These are phyloP conservation scores for Rutstroemia sp. DNA, from an alignment of 2,329 filamentous ascomycete genomes.

Conservation along the genomic window DNA sequence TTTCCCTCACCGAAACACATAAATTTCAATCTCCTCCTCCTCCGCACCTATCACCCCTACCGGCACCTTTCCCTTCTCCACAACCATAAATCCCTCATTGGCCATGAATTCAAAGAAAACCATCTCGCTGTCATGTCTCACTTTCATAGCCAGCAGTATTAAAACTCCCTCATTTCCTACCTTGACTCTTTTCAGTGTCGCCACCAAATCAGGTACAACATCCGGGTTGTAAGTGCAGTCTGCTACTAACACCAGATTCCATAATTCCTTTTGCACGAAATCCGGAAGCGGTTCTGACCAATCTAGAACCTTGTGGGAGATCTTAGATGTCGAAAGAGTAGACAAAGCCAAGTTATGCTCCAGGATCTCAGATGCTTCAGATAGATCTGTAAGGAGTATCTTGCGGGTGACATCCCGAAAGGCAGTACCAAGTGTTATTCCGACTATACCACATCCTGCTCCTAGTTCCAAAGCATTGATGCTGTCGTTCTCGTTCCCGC, in stretches of 20 bases:
- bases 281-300: constrained; percentile 47
- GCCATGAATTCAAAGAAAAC: constrained; percentile 58
- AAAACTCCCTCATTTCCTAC: constrained; percentile 6
- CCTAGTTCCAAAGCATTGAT: constrained; percentile 57
- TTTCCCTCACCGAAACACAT: constrained; percentile 18
- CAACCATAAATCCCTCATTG: constrained; percentile 17
- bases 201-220: constrained; percentile 55
- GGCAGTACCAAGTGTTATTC: constrained; percentile 46
- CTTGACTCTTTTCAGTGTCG: constrained; percentile 38
- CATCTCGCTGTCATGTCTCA: constrained; percentile 57
- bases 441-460: constrained; percentile 61
- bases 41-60: constrained; percentile 22
- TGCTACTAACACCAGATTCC: constrained; percentile 56
- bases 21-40: constrained; percentile 25
- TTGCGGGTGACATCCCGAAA: constrained; percentile 30
- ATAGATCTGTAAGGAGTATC: constrained; percentile 56
- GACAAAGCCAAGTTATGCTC: constrained; percentile 37
- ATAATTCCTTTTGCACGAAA: constrained; percentile 28
- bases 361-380: constrained; percentile 55
- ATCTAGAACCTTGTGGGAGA: constrained; percentile 45
- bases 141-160: constrained; percentile 57
- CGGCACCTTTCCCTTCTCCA: constrained; percentile 14
- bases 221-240: constrained; percentile 71
- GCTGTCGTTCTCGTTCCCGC: not conserved
- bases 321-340: constrained; percentile 25